phyloP scores from a whole-genome alignment of 106 monocot genomes.

The Vanilla planifolia region DNA sequence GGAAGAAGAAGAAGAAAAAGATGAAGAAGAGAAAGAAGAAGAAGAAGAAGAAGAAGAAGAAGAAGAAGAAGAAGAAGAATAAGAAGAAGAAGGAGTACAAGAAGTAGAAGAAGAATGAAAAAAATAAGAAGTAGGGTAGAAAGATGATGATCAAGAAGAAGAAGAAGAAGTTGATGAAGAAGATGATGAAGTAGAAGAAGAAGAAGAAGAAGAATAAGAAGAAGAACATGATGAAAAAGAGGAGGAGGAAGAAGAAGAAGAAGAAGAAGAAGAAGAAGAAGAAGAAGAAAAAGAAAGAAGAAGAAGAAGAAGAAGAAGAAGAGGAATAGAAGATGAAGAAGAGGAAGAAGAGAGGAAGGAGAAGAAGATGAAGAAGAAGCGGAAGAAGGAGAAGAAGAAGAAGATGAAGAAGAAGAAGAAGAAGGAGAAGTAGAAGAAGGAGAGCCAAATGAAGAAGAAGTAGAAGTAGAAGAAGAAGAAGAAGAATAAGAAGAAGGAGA shows the following conservation, averaged over 20 bases:
- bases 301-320: no score
- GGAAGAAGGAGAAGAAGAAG: no score
- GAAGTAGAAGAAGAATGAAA: no score
- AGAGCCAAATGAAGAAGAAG: background rate
- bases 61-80: background rate
- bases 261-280: background rate
- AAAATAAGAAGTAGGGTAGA: no score
- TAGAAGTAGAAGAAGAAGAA: background rate
- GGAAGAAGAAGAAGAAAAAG: background rate
- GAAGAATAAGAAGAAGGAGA: no score
- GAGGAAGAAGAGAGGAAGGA: background rate
- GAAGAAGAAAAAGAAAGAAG: background rate
- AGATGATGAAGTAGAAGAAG: background rate
- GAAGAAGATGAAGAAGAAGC: background rate
- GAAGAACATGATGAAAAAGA: background rate
- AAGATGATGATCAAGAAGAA: background rate
- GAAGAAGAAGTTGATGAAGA: no score
- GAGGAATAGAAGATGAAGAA: no score
- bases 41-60: background rate
- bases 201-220: no score
- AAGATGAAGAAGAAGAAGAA: background rate
- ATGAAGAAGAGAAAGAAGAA: background rate
- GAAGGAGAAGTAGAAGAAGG: no score
- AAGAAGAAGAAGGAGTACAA: no score
- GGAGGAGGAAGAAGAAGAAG: background rate